A percentile compares a stretch with the other conserved stretches of the same genome.
phyloP scores from a whole-genome alignment of 306 rosid species.

The Quercus agrifolia region DNA sequence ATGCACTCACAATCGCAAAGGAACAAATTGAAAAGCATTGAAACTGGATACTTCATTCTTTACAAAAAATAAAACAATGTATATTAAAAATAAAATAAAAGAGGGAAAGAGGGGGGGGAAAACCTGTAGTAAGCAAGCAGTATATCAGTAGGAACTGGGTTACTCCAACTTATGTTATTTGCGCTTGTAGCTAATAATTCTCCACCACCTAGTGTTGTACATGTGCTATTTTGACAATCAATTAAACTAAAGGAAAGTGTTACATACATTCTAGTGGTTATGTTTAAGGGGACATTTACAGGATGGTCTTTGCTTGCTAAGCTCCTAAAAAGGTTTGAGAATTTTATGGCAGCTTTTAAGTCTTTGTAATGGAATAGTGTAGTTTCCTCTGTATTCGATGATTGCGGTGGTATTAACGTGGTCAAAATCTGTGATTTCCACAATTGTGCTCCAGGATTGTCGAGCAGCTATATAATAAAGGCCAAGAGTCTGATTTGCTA shows the following conservation, averaged over 20 bases:
- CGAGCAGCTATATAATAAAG: constrained; percentile 47
- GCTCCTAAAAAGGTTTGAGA: constrained; percentile 24
- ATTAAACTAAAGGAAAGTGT: constrained; percentile 30
- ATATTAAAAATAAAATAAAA: not conserved
- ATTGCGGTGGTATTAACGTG: constrained; percentile 38
- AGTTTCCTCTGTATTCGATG: constrained; percentile 30
- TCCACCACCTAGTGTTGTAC: constrained; percentile 21
- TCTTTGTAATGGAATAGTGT: constrained; percentile 16
- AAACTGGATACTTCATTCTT: too few species aligned
- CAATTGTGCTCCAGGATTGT: constrained; percentile 15
- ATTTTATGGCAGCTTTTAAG: constrained; percentile 19
- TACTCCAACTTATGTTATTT: constrained; percentile 46
- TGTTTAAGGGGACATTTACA: constrained; percentile 28
- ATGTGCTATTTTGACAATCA: constrained; percentile 15
- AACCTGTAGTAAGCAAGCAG: constrained; percentile 30
- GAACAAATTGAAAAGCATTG: too few species aligned
- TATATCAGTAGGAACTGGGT: constrained; percentile 24
- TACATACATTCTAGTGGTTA: constrained; percentile 21
- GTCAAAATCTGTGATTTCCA: constrained; percentile 4
- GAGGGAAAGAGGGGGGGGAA: not conserved
- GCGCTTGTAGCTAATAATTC: constrained; percentile 24
- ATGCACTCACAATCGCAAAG: too few species aligned
- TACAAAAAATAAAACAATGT: not conserved
- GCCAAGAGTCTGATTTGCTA: constrained; percentile 24
- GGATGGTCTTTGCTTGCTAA: constrained; percentile 24